A percentile compares a stretch with the other conserved stretches of the same genome.
These are phyloP conservation scores for Cercospora sp. DNA, from an alignment of 2,329 filamentous ascomycete species.

Conservation along the genomic window DNA sequence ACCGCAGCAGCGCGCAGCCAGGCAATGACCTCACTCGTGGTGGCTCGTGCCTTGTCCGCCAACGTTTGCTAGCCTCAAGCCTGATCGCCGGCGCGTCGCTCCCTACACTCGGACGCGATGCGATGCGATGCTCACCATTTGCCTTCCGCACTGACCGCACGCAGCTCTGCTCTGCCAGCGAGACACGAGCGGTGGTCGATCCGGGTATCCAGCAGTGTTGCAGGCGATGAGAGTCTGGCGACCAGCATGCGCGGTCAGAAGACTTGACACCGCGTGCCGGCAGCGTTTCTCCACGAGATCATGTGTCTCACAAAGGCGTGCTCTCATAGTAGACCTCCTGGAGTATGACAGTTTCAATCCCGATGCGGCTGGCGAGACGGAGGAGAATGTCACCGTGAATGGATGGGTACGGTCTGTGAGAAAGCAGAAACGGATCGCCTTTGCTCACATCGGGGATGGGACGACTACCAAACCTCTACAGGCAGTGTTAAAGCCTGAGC, in stretches of 20 bases:
- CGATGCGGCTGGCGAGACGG: slow-evolving; percentile 13
- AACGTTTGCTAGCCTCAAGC: neutral
- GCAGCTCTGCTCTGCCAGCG: neutral
- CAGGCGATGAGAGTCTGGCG: slow-evolving; percentile 33
- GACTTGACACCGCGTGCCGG: slow-evolving; percentile 12
- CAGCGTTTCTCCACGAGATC: slow-evolving; percentile 21
- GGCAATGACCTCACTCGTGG: slow-evolving; percentile 2
- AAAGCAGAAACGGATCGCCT: slow-evolving; percentile 79
- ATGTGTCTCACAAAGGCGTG: slow-evolving; percentile 22
- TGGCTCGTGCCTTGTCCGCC: slow-evolving; percentile 5
- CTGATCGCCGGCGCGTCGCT: neutral
- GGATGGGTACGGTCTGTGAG: slow-evolving; percentile 83
- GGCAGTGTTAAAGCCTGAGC: slow-evolving; percentile 70
- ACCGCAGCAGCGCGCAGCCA: slow-evolving; percentile 7
- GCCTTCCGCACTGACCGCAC: neutral
- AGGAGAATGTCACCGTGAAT: slow-evolving; percentile 53
- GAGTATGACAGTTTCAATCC: slow-evolving; percentile 20
- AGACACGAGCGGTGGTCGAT: neutral
- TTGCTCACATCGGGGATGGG: slow-evolving; percentile 84
- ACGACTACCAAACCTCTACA: slow-evolving; percentile 78
- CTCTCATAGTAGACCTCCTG: slow-evolving; percentile 32
- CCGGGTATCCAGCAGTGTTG: neutral
- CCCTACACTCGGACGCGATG: neutral
- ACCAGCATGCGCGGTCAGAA: slow-evolving; percentile 23
- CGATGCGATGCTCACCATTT: neutral